Conservation (phyloP, 2,329 filamentous ascomycete genomes). For the Verticillium zaregamsianum region DNA sequence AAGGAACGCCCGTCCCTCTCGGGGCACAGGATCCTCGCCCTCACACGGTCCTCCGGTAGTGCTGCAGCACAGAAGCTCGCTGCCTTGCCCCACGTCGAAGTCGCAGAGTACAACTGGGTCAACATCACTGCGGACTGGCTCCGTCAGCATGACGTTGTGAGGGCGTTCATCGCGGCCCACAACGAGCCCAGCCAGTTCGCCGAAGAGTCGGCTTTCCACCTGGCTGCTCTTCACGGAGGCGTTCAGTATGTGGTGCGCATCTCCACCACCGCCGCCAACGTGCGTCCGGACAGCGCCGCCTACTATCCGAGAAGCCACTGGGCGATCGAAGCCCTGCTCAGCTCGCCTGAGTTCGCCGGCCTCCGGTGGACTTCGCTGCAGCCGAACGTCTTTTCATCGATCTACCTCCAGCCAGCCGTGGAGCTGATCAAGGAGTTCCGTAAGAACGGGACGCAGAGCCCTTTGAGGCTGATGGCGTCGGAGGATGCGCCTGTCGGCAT, state of each 20-base stretch:
- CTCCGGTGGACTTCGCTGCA: constrained; percentile 35
- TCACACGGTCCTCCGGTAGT: constrained; percentile 12
- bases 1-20: constrained; percentile 7
- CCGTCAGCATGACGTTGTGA: constrained; percentile 25
- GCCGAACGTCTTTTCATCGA: constrained; percentile 20
- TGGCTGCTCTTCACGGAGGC: constrained; percentile 27
- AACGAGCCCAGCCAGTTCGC: constrained; percentile 30
- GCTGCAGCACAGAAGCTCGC: constrained; percentile 22
- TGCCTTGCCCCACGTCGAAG: constrained; percentile 25
- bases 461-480: constrained; percentile 20
- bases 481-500: constrained; percentile 24
- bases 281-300: constrained; percentile 25
- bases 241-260: constrained; percentile 38
- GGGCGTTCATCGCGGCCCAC: constrained; percentile 35
- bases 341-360: constrained; percentile 26
- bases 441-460: constrained; percentile 23
- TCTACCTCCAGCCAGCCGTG: constrained; percentile 17
- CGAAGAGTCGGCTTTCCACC: constrained; percentile 32
- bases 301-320: constrained; percentile 34
- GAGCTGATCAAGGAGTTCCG: constrained; percentile 28
- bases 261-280: constrained; percentile 30
- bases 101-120: constrained; percentile 29
- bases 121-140: constrained; percentile 35
- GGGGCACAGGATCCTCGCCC: constrained; percentile 11
- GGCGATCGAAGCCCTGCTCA: constrained; percentile 33